These are phyloP conservation scores for Colletotrichum chlorophyti DNA, from an alignment of 2,329 filamentous ascomycete species.

Conservation along the genomic window DNA sequence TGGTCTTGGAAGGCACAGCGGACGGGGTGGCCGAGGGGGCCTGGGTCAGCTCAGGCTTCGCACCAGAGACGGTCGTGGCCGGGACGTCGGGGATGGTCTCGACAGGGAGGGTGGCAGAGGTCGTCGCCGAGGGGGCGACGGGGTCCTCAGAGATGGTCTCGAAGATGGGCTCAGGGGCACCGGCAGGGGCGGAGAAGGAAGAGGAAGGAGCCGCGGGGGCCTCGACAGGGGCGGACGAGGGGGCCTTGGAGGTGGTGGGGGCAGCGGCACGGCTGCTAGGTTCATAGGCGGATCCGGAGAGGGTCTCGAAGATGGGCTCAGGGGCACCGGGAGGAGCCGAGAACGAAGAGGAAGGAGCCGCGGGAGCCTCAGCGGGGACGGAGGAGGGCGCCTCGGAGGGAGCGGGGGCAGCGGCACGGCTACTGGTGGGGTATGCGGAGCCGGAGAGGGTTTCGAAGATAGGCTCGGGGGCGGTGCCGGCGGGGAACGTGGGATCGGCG, in stretches of 20 bases:
- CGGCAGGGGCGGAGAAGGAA: not conserved
- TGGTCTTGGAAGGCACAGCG: constrained; percentile 13
- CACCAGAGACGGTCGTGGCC: not conserved
- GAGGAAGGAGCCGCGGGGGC: not conserved
- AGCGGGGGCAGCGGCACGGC: not conserved
- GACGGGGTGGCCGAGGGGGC: not conserved
- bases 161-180: not conserved
- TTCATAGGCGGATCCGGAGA: no score
- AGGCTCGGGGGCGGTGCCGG: constrained; percentile 12
- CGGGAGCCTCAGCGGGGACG: not conserved
- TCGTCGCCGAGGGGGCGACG: not conserved
- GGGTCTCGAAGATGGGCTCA: constrained; percentile 8
- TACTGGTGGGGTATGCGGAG: constrained; percentile 1
- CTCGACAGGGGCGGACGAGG: not conserved
- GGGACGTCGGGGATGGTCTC: constrained; percentile 3
- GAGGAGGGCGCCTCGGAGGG: not conserved
- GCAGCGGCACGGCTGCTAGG: not conserved
- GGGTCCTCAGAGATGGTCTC: not conserved
- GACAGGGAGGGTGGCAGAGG: not conserved
- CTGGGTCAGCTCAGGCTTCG: constrained; percentile 6
- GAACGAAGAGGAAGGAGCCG: not conserved
- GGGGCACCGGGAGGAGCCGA: constrained; percentile 8
- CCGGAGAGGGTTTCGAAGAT: constrained; percentile 20
- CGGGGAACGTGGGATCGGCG: constrained; percentile 8
- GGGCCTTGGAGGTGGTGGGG: not conserved